Percentiles rank a stretch among this genome's conserved stretches.
These are phyloP conservation scores for button mushroom (Agaricus bisporus) DNA, from an alignment of 768 basidiomycete species.

Conservation along the genomic window DNA sequence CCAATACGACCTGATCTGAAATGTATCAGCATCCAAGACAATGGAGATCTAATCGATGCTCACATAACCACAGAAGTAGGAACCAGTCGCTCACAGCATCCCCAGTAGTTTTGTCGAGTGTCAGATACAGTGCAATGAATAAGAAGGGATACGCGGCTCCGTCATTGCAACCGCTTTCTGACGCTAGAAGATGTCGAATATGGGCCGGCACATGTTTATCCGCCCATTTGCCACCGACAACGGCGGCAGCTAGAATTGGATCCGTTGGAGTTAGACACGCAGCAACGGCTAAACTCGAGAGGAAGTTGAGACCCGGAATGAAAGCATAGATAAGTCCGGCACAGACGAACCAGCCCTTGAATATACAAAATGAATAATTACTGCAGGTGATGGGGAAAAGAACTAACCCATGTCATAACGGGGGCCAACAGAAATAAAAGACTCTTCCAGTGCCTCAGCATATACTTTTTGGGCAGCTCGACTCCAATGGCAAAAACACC, in stretches of 20 bases:
- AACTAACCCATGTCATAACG: conserved; percentile 78
- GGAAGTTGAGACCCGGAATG: conserved; percentile 84
- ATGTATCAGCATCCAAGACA: conserved; percentile 12
- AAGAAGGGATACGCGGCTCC: conserved; percentile 96
- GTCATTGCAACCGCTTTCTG: conserved; percentile 92
- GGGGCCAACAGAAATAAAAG: conserved; percentile 78
- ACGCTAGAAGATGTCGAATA: conserved; percentile 56
- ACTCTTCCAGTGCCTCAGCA: conserved; percentile 89
- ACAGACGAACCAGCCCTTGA: conserved; percentile 90
- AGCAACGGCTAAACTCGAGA: conserved; percentile 84
- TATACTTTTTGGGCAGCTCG: conserved; percentile 94
- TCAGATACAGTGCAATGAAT: conserved; percentile 83
- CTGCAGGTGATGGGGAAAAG: neutral
- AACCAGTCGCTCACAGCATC: conserved; percentile 85
- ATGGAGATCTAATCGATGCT: conserved; percentile 23
- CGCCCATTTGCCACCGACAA: conserved; percentile 93
- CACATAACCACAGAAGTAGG: conserved; percentile 79
- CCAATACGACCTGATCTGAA: conserved; percentile 73
- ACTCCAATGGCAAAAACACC: conserved; percentile 98
- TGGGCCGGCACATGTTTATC: conserved; percentile 94
- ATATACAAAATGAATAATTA: conserved; percentile 11
- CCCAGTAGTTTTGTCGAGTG: conserved; percentile 58
- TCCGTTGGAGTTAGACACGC: conserved; percentile 95
- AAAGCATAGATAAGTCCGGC: conserved; percentile 88
- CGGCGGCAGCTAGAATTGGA: conserved; percentile 88